Conservation (phyloP, 2,329 filamentous ascomycete genomes). For the Apiospora arundinis region DNA sequence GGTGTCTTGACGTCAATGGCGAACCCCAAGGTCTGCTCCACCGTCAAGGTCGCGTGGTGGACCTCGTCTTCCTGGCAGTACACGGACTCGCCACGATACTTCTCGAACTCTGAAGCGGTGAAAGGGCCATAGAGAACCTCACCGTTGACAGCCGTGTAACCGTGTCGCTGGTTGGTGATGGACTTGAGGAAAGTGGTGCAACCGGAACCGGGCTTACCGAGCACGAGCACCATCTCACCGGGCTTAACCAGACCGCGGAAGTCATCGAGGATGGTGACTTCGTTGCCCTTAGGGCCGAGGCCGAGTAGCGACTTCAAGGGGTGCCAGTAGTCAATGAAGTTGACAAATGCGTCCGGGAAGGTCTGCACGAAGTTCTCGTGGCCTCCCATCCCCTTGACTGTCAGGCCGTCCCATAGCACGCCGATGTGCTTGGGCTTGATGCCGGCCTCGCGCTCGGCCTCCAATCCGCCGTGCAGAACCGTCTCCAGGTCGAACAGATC, state of each 20-base stretch:
- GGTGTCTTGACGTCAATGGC: constrained; percentile 86
- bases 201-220: constrained; percentile 77
- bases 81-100: constrained; percentile 81
- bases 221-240: constrained; percentile 87
- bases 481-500: constrained; percentile 78
- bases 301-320: constrained; percentile 70
- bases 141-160: constrained; percentile 63
- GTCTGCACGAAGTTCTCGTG: constrained; percentile 75
- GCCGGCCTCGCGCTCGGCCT: constrained; percentile 75
- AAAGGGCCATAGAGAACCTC: constrained; percentile 82
- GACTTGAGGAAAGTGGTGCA: constrained; percentile 74
- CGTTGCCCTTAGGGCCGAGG: constrained; percentile 68
- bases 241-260: constrained; percentile 76
- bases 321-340: constrained; percentile 77
- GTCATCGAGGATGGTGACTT: constrained; percentile 75
- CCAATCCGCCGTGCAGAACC: constrained; percentile 73
- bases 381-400: constrained; percentile 77
- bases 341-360: constrained; percentile 78
- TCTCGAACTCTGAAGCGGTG: constrained; percentile 71
- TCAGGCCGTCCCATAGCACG: constrained; percentile 79
- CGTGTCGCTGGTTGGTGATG: constrained; percentile 69
- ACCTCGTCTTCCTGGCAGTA: constrained; percentile 90
- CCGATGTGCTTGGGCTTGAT: constrained; percentile 83
- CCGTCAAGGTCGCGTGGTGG: constrained; percentile 84
- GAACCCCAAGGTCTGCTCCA: constrained; percentile 86